phyloP scores from a whole-genome alignment of 768 basidiomycete genomes.

The Tephrocybe sp. region DNA sequence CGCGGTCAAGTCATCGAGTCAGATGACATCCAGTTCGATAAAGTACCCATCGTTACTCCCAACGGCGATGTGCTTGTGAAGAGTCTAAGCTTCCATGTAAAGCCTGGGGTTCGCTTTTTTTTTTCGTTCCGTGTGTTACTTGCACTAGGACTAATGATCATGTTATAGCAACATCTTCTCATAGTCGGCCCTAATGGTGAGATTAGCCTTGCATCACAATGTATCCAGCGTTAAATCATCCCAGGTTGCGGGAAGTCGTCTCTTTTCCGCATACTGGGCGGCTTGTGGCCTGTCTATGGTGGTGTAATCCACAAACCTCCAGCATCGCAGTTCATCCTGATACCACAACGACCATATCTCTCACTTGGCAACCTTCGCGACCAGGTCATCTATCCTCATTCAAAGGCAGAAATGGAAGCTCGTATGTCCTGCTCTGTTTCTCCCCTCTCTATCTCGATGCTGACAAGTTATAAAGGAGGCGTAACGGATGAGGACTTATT shows the following conservation, averaged over 20 bases:
- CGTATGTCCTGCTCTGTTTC: slow-evolving; percentile 45
- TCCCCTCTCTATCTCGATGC: neutral
- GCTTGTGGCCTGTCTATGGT: slow-evolving; percentile 87
- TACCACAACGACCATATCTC: slow-evolving; percentile 96
- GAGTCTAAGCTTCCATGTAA: slow-evolving; percentile 85
- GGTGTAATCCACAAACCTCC: slow-evolving; percentile 90
- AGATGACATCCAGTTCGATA: slow-evolving; percentile 89
- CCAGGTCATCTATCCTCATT: slow-evolving; percentile 95
- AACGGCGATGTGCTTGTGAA: slow-evolving; percentile 91
- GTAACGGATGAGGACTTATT: slow-evolving; percentile 76
- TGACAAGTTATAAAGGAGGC: slow-evolving; percentile 45
- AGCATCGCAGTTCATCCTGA: slow-evolving; percentile 86
- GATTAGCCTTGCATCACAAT: slow-evolving; percentile 1
- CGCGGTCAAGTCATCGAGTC: slow-evolving; percentile 80
- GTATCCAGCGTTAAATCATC: neutral
- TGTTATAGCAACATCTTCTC: slow-evolving; percentile 76
- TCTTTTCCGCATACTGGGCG: slow-evolving; percentile 93
- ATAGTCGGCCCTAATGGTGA: slow-evolving; percentile 94
- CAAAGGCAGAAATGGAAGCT: slow-evolving; percentile 72
- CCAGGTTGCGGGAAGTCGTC: slow-evolving; percentile 86
- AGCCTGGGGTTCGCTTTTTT: slow-evolving; percentile 64
- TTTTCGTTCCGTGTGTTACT: neutral
- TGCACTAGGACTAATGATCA: slow-evolving; percentile 12
- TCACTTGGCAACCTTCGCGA: slow-evolving; percentile 91
- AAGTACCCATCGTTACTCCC: slow-evolving; percentile 94